Conservation (phyloP, 495 filamentous ascomycete genomes). For the Penicillium lagena region DNA sequence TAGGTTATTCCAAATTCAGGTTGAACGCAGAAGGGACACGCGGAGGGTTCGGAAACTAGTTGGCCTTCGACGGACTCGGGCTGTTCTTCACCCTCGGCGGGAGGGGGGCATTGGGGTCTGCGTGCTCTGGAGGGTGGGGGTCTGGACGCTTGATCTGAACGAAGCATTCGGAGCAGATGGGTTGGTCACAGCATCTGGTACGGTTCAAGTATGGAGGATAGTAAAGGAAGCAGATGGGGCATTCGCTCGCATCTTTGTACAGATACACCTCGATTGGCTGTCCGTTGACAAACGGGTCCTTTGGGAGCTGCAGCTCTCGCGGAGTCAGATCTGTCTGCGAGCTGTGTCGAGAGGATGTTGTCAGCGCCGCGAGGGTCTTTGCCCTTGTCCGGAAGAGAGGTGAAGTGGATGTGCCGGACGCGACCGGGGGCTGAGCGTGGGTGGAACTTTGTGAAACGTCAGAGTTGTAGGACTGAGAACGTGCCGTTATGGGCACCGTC, state of each 20-base stretch:
- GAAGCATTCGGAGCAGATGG: slow-evolving; percentile 98
- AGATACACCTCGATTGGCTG: slow-evolving; percentile 85
- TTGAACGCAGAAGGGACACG: slow-evolving; percentile 92
- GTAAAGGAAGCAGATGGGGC: slow-evolving; percentile 93
- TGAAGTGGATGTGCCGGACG: slow-evolving; percentile 54
- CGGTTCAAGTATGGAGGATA: slow-evolving; percentile 96
- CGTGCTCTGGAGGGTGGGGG: slow-evolving; percentile 89
- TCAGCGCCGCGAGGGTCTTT: slow-evolving; percentile 82
- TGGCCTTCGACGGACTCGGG: slow-evolving; percentile 49
- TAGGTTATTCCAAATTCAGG: slow-evolving; percentile 94
- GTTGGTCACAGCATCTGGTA: slow-evolving; percentile 91
- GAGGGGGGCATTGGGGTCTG: slow-evolving; percentile 41
- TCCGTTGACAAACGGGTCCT: slow-evolving; percentile 85
- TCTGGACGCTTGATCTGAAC: slow-evolving; percentile 98
- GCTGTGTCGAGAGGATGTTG: slow-evolving; percentile 58
- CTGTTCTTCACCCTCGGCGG: slow-evolving; percentile 26
- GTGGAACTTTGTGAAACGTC: slow-evolving; percentile 48
- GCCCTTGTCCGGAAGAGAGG: slow-evolving; percentile 61
- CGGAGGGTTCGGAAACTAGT: slow-evolving; percentile 84
- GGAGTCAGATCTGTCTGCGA: slow-evolving; percentile 65
- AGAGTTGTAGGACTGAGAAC: slow-evolving; percentile 70
- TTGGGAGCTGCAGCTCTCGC: slow-evolving; percentile 71
- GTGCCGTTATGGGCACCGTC: slow-evolving; percentile 68
- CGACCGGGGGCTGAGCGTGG: slow-evolving; percentile 41
- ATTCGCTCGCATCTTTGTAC: slow-evolving; percentile 86